A percentile compares a stretch with the other conserved stretches of the same genome.
phyloP scores from a whole-genome alignment of 805 yeast genomes.

The Yarrowia yakushimensis region DNA sequence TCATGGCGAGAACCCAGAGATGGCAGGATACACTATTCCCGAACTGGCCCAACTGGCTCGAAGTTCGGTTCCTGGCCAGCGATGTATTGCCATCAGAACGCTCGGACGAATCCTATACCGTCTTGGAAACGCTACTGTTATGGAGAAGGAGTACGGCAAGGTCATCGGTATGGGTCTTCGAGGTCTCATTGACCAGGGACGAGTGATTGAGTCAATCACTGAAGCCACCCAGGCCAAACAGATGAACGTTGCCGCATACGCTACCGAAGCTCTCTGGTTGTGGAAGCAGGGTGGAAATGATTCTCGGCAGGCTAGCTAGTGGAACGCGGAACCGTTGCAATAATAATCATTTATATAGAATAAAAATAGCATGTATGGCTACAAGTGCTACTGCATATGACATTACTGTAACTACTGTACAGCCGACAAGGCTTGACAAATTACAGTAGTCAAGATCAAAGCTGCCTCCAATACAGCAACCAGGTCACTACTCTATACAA shows the following conservation, averaged over 20 bases:
- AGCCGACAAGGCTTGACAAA: no score
- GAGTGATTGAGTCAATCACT: constrained; percentile 61
- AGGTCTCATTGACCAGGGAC: constrained; percentile 62
- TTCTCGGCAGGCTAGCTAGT: constrained; percentile 9
- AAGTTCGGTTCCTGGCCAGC: constrained; percentile 77
- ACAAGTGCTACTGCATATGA: no score
- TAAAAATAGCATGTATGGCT: no score
- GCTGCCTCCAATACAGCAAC: no score
- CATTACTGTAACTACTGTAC: no score
- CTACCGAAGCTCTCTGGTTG: constrained; percentile 86
- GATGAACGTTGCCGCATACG: constrained; percentile 74
- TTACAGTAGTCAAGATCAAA: no score
- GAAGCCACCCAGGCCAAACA: constrained; percentile 70
- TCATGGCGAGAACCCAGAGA: constrained; percentile 80
- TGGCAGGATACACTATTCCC: constrained; percentile 87
- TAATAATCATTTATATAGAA: no score
- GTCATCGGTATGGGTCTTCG: constrained; percentile 58
- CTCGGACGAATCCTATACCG: constrained; percentile 83
- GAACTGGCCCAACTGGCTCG: constrained; percentile 79
- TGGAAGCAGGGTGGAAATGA: constrained; percentile 50
- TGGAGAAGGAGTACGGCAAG: constrained; percentile 38
- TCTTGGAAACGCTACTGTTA: constrained; percentile 50
- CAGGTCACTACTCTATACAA: neutral
- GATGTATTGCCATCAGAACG: constrained; percentile 81
- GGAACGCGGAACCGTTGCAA: neutral